Evolutionary conservation across 306 rosid genomes (phyloP), one percentile per base, ranked within the genome.

Genomic region (Dalbergia cochinchinensis): DNA sequence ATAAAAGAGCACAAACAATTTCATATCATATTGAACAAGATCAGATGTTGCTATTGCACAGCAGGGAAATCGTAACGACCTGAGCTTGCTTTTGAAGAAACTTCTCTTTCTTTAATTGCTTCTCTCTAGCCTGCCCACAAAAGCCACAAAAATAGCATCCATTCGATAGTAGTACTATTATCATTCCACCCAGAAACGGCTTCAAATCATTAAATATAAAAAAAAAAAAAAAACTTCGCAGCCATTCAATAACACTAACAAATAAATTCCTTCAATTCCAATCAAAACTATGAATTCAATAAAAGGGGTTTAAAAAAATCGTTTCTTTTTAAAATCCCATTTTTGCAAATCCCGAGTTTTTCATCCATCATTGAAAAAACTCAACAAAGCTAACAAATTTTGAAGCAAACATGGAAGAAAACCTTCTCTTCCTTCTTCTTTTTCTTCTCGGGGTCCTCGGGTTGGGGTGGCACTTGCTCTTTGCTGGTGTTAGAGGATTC

Each of bases 361-460:
- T 47, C 34, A 44, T 10, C 31, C 54, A 70, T n/a, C 10, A 18
- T 12, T 37, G 31, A 6, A 50, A 6, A 37, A 37, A 37, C 41
- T 6, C 41, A 37, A 6, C 7, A 37, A 37, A 37, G 41, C 5
- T 37, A 37, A 37, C 41, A 37, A 6, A 4, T 37, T 37, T 37
- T 37, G 68, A 1, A 34, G 50, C 10, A 44, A 44, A 10, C 10
- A 44, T 26, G 31, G 9, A 44, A 7, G 5, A 18, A 5, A 41
- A 90, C 98, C 99, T 95, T 95, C 72, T 93, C 98, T 51, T 93
- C 94, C 84, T 95, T 95, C 79, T 93, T 95, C 90, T 88, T 95
- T 72, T 93, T 95, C 89, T 88, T 93, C 85, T 94, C 99, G 0
- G 93, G 99, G 79, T 94, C 99, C 78, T 92, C 95, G 20, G 69